These are phyloP conservation scores for Globisporangium rhizosaccharum DNA, from an alignment of 352 stramenopile genomes.

Conservation along the genomic window DNA sequence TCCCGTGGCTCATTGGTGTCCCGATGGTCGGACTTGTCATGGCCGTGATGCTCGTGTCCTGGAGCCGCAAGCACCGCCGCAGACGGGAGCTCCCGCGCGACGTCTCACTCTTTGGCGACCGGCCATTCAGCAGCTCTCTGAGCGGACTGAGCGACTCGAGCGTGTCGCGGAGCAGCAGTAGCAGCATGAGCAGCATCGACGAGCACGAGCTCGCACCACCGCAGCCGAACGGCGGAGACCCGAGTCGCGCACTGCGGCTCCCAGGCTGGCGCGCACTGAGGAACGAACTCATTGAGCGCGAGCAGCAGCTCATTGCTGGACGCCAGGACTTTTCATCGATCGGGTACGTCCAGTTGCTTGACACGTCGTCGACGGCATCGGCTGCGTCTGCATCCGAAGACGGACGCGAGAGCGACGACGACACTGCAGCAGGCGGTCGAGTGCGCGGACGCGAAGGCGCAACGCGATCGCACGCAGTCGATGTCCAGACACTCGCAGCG, in stretches of 20 bases:
- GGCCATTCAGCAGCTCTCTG: neutral
- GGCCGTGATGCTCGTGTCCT: constrained; percentile 36
- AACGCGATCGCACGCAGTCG: neutral
- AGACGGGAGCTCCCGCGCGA: constrained; percentile 15
- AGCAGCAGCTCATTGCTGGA: constrained; percentile 33
- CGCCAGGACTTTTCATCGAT: constrained; percentile 32
- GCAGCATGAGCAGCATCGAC: constrained; percentile 8
- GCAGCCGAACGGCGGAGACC: constrained; percentile 1
- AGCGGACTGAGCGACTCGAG: constrained; percentile 11
- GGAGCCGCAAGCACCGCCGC: constrained; percentile 21
- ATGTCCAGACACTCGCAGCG: neutral
- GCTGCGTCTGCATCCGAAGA: constrained; percentile 3
- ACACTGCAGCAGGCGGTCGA: neutral
- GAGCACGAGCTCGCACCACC: neutral
- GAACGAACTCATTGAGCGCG: constrained; percentile 43
- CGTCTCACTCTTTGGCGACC: constrained; percentile 13
- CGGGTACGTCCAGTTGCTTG: constrained; percentile 42
- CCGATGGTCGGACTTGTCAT: constrained; percentile 32
- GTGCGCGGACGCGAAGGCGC: too few species aligned
- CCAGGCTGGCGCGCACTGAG: constrained; percentile 52
- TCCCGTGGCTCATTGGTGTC: constrained; percentile 33
- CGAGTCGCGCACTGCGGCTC: constrained; percentile 17
- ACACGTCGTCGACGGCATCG: constrained; percentile 23
- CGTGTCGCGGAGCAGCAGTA: constrained; percentile 10
- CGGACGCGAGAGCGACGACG: constrained; percentile 11